A percentile compares a stretch with the other conserved stretches of the same genome.
Conservation (phyloP, 2,329 filamentous ascomycete genomes). For the Macrophomina tecta region DNA sequence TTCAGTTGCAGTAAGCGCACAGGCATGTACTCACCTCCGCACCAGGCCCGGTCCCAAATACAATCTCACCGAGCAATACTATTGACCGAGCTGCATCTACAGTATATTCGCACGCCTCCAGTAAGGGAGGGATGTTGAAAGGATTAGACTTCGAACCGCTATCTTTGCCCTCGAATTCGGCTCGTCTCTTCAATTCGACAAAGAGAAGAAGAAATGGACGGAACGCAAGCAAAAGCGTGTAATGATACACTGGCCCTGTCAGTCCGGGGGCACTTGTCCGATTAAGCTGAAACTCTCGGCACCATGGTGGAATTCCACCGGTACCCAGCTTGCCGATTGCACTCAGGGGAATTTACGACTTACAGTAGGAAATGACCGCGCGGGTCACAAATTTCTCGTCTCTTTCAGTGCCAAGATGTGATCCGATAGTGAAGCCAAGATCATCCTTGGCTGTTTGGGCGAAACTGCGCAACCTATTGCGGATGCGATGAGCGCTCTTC, state of each 20-base stretch:
- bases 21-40: conserved; percentile 10
- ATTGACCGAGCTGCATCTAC: conserved; percentile 27
- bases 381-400: conserved; percentile 17
- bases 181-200: conserved; percentile 25
- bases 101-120: conserved; percentile 25
- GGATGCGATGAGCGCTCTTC: conserved; percentile 19
- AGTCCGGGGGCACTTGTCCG: neutral
- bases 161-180: conserved; percentile 14
- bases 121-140: conserved; percentile 23
- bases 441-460: conserved; percentile 12
- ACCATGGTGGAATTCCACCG: neutral
- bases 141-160: conserved; percentile 18
- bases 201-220: conserved; percentile 26
- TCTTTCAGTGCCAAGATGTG: conserved; percentile 6
- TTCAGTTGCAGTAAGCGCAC: neutral
- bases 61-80: conserved; percentile 15
- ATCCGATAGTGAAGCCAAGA: conserved; percentile 19
- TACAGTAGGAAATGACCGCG: conserved; percentile 20
- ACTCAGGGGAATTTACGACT: neutral
- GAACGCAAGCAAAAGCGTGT: conserved; percentile 25
- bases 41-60: conserved; percentile 8
- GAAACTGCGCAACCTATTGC: conserved; percentile 14
- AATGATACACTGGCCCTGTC: conserved; percentile 13
- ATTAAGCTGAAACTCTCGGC: neutral
- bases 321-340: too few species aligned